Conservation (phyloP, 2,329 filamentous ascomycete genomes). For the Sphaerulina musiva region DNA sequence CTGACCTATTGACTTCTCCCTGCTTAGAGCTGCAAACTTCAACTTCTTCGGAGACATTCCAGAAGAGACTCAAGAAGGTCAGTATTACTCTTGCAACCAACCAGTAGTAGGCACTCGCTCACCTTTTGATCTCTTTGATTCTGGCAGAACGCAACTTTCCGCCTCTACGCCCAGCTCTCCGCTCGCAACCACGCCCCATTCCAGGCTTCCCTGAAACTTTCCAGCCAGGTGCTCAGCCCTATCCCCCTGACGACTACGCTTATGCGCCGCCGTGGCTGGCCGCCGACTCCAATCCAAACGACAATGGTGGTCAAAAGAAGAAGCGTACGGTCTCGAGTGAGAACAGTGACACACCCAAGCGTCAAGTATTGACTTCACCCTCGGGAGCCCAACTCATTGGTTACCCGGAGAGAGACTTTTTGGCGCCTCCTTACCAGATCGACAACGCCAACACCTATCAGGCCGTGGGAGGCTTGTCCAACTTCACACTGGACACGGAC, state of each 20-base stretch:
- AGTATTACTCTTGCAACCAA: background rate
- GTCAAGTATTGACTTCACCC: slow-evolving; percentile 13
- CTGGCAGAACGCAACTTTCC: slow-evolving; percentile 44
- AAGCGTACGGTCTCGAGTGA: slow-evolving; percentile 7
- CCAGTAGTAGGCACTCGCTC: background rate
- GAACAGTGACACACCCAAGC: slow-evolving; percentile 2
- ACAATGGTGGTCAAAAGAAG: slow-evolving; percentile 12
- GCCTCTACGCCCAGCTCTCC: slow-evolving; percentile 56
- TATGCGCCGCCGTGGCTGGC: slow-evolving; percentile 24
- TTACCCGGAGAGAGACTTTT: slow-evolving; percentile 42
- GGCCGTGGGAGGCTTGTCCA: slow-evolving; percentile 40
- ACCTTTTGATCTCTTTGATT: background rate
- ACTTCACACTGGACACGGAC: slow-evolving; percentile 55
- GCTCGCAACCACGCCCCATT: slow-evolving; percentile 54
- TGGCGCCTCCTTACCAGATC: slow-evolving; percentile 60
- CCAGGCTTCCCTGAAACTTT: slow-evolving; percentile 63
- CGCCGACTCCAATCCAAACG: slow-evolving; percentile 35
- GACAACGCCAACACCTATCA: slow-evolving; percentile 44
- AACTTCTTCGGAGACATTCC: slow-evolving; percentile 36
- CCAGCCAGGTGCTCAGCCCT: slow-evolving; percentile 45
- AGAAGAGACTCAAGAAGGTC: slow-evolving; percentile 29
- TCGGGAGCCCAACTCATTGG: slow-evolving; percentile 14
- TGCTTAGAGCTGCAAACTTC: slow-evolving; percentile 36
- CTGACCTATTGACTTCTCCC: too few relatives aligned
- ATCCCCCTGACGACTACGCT: slow-evolving; percentile 25